These are phyloP conservation scores for Xylaria sp. DNA, from an alignment of 2,329 filamentous ascomycete species.

Conservation along the genomic window DNA sequence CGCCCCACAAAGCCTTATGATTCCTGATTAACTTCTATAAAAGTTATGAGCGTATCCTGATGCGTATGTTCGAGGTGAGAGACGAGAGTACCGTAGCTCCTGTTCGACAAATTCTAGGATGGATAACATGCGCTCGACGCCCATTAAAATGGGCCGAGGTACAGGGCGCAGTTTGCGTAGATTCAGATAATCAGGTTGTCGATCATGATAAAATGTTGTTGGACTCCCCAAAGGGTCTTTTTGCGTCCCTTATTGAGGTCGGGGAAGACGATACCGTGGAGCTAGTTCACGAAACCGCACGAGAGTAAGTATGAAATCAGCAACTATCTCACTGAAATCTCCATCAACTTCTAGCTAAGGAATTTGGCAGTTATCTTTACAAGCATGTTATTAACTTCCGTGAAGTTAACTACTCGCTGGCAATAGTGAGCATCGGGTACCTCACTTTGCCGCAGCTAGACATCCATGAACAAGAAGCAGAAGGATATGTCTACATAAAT, in stretches of 20 bases:
- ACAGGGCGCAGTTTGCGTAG: conserved; percentile 41
- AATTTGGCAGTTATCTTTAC: conserved; percentile 15
- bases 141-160: conserved; percentile 46
- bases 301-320: conserved; percentile 33
- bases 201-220: conserved; percentile 34
- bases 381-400: conserved; percentile 16
- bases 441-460: conserved; percentile 35
- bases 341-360: neutral
- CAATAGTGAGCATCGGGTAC: conserved; percentile 35
- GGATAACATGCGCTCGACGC: conserved; percentile 43
- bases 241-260: conserved; percentile 42
- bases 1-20: neutral
- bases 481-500: conserved; percentile 22
- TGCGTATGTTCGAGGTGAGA: conserved; percentile 29
- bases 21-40: neutral
- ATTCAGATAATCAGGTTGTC: conserved; percentile 35
- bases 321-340: too few relatives aligned
- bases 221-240: conserved; percentile 40
- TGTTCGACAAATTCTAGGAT: conserved; percentile 40
- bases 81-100: conserved; percentile 12
- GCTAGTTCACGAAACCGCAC: conserved; percentile 44
- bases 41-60: conserved; percentile 38
- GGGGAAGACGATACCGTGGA: conserved; percentile 35
- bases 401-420: conserved; percentile 32
- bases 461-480: neutral